Evolutionary conservation across 768 basidiomycete genomes (phyloP).

Genomic region (Galerina sulciceps): DNA sequence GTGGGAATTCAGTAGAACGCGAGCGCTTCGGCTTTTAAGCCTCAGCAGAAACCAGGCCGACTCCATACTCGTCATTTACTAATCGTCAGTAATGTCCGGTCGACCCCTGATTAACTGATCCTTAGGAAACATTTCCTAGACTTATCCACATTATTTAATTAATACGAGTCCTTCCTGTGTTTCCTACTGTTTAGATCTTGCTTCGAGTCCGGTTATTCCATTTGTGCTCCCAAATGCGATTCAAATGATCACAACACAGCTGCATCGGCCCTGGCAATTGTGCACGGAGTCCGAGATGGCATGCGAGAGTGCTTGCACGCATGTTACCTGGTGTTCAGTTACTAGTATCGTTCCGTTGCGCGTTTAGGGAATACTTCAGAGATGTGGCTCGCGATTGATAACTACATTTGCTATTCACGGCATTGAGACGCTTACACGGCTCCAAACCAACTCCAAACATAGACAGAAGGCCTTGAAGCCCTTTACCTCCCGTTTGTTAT

Average conservation of each 20-base stretch:
- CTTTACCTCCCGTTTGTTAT: background rate
- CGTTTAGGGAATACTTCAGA: conserved; percentile 1
- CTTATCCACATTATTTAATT: no score
- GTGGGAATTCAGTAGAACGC: no score
- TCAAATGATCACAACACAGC: background rate
- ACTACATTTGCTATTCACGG: background rate
- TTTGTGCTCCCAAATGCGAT: conserved; percentile 5
- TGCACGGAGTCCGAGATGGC: no score
- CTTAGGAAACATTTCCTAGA: no score
- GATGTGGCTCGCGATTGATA: conserved; percentile 5
- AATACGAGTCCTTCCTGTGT: background rate
- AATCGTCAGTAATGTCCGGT: no score
- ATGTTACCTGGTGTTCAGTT: background rate
- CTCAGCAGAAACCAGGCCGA: no score
- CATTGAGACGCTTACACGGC: no score
- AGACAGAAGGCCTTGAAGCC: conserved; percentile 17
- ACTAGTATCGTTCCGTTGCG: background rate
- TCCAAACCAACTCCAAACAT: no score
- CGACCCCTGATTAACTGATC: no score
- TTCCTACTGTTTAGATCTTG: background rate
- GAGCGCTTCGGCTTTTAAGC: no score
- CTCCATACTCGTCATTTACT: no score
- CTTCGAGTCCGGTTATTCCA: background rate
- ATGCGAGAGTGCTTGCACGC: no score
- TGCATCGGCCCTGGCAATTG: background rate